Evolutionary conservation across 1,139 yeast genomes (phyloP).

Genomic region (Candida frijolesensis): DNA sequence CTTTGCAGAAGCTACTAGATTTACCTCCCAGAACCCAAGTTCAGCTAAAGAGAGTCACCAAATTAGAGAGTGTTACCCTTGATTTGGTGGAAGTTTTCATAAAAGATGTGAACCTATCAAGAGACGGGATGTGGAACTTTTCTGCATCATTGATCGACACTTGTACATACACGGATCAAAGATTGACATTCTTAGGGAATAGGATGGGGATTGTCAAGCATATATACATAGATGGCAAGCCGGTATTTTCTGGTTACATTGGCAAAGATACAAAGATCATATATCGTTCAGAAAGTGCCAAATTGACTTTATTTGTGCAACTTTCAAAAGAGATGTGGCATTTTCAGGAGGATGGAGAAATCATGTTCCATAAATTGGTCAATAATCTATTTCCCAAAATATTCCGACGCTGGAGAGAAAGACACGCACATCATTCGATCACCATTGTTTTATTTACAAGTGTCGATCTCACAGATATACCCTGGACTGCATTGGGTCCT

Average conservation of each 20-base stretch:
- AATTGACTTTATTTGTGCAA: slow-evolving; percentile 80
- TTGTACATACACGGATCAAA: slow-evolving; percentile 71
- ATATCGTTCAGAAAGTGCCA: slow-evolving; percentile 88
- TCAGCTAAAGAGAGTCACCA: slow-evolving; percentile 45
- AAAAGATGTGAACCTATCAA: slow-evolving; percentile 76
- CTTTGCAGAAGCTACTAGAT: slow-evolving; percentile 62
- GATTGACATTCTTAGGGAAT: slow-evolving; percentile 61
- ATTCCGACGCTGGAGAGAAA: slow-evolving; percentile 83
- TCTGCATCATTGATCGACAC: slow-evolving; percentile 62
- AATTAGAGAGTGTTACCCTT: slow-evolving; percentile 55
- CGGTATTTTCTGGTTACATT: slow-evolving; percentile 63
- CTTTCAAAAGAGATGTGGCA: slow-evolving; percentile 97
- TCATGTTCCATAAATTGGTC: slow-evolving; percentile 87
- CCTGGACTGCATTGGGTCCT: slow-evolving; percentile 56
- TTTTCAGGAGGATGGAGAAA: slow-evolving; percentile 95
- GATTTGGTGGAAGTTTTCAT: slow-evolving; percentile 83
- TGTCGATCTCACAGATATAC: slow-evolving; percentile 64
- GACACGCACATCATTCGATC: slow-evolving; percentile 86
- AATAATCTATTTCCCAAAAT: slow-evolving; percentile 89
- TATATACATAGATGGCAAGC: slow-evolving; percentile 71
- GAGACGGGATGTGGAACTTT: slow-evolving; percentile 94
- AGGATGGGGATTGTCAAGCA: slow-evolving; percentile 63
- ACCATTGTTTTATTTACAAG: slow-evolving; percentile 88
- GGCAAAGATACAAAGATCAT: slow-evolving; percentile 78
- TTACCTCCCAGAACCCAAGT: slow-evolving; percentile 69